Conservation (phyloP, 257 asterid species). For the Plantago elongata region DNA sequence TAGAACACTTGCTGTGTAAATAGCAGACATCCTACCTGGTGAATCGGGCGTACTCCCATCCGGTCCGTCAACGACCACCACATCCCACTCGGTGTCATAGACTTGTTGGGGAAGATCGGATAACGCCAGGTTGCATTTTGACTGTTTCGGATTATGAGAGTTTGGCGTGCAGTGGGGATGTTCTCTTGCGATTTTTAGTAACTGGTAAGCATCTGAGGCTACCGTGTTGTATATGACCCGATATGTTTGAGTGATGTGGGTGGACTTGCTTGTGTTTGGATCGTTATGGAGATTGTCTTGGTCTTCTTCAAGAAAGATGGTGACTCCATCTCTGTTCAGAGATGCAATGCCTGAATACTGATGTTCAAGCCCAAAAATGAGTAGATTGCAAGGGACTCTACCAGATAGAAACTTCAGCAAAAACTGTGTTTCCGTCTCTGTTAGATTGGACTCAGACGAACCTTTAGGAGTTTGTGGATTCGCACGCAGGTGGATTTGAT, state of each 20-base stretch:
- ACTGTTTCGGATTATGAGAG: slow-evolving; percentile 8
- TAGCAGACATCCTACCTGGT: slow-evolving; percentile 78
- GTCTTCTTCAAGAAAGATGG: slow-evolving; percentile 49
- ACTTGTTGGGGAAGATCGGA: slow-evolving; percentile 43
- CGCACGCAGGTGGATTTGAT: slow-evolving; percentile 16
- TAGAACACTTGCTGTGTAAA: slow-evolving; percentile 57
- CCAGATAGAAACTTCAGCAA: slow-evolving; percentile 40
- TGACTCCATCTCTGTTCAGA: slow-evolving; percentile 49
- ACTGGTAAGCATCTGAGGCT: slow-evolving; percentile 64
- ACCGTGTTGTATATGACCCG: slow-evolving; percentile 46
- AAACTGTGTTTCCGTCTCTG: slow-evolving; percentile 54
- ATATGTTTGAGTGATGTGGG: slow-evolving; percentile 32
- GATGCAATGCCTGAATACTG: slow-evolving; percentile 42
- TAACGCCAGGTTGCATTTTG: slow-evolving; percentile 52
- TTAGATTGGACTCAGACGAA: slow-evolving; percentile 12
- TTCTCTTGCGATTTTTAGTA: slow-evolving; percentile 55
- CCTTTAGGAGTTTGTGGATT: slow-evolving; percentile 12
- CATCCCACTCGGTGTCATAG: slow-evolving; percentile 54
- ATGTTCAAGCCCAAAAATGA: slow-evolving; percentile 54
- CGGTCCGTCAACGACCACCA: slow-evolving; percentile 78
- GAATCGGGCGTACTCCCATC: slow-evolving; percentile 49
- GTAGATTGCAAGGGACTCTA: slow-evolving; percentile 62
- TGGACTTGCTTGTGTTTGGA: slow-evolving; percentile 15
- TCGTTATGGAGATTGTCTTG: slow-evolving; percentile 23
- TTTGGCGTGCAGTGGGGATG: slow-evolving; percentile 36